Percentiles rank a stretch among this genome's conserved stretches.
Evolutionary conservation across 345 rosid species (phyloP).

Genomic region (Murraya paniculata): DNA sequence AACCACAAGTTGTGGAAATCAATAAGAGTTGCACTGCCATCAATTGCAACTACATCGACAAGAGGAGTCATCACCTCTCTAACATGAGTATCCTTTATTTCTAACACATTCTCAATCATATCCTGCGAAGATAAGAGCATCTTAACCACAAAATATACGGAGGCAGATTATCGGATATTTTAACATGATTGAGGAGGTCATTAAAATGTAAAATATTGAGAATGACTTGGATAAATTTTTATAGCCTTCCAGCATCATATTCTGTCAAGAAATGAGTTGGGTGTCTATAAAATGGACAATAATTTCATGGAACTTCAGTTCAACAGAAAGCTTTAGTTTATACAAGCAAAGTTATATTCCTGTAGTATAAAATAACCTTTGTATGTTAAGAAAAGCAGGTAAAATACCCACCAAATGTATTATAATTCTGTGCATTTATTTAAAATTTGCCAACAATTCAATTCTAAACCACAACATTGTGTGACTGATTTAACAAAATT

Average conservation of each 20-base stretch:
- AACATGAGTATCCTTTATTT: slow-evolving; percentile 95
- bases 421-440: neutral
- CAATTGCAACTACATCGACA: slow-evolving; percentile 97
- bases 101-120: slow-evolving; percentile 99
- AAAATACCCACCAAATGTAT: neutral
- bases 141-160: slow-evolving; percentile 12
- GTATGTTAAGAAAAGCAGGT: neutral
- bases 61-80: slow-evolving; percentile 99
- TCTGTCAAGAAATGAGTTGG: neutral
- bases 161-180: neutral
- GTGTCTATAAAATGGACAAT: neutral
- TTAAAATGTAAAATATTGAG: neutral
- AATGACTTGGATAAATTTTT: neutral
- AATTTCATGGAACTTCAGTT: neutral
- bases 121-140: slow-evolving; percentile 54
- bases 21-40: slow-evolving; percentile 71
- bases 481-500: neutral
- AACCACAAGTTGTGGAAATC: slow-evolving; percentile 90
- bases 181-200: neutral
- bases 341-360: neutral
- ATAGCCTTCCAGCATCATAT: neutral
- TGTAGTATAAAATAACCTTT: neutral
- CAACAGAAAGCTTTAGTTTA: neutral
- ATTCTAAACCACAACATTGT: neutral
- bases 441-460: neutral